phyloP scores from a whole-genome alignment of 1,139 yeast genomes.

The Geotrichum candidum region DNA sequence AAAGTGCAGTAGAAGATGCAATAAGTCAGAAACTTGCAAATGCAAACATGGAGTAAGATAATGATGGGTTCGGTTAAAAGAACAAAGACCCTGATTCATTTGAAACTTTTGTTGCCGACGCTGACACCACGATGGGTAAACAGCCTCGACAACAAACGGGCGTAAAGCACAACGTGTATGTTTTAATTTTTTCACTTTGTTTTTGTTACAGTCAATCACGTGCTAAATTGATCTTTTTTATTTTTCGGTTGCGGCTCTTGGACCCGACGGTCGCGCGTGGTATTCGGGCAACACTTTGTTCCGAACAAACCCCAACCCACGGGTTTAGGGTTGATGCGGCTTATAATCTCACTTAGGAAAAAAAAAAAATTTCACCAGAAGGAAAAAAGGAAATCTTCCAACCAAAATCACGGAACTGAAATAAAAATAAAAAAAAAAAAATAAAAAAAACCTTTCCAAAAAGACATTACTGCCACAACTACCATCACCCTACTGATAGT shows the following conservation, averaged over 20 bases:
- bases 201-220: no score
- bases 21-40: no score
- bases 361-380: constrained; percentile 1
- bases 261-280: neutral
- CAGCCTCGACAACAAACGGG: neutral
- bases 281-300: neutral
- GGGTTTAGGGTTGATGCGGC: constrained; percentile 10
- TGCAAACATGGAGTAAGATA: neutral
- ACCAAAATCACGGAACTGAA: constrained; percentile 14
- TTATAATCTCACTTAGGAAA: neutral
- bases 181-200: neutral
- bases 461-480: neutral
- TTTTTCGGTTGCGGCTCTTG: neutral
- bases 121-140: neutral
- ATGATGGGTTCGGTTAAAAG: neutral
- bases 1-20: neutral
- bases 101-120: neutral
- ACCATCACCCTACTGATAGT: neutral
- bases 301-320: neutral
- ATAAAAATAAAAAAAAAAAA: neutral
- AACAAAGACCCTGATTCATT: neutral
- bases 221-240: neutral
- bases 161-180: neutral
- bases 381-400: constrained; percentile 2
- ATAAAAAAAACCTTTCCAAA: neutral